Evolutionary conservation across 108 stramenopile genomes (phyloP), one percentile per base, ranked within the genome.

Genomic region (Schizochytrium sp.): DNA sequence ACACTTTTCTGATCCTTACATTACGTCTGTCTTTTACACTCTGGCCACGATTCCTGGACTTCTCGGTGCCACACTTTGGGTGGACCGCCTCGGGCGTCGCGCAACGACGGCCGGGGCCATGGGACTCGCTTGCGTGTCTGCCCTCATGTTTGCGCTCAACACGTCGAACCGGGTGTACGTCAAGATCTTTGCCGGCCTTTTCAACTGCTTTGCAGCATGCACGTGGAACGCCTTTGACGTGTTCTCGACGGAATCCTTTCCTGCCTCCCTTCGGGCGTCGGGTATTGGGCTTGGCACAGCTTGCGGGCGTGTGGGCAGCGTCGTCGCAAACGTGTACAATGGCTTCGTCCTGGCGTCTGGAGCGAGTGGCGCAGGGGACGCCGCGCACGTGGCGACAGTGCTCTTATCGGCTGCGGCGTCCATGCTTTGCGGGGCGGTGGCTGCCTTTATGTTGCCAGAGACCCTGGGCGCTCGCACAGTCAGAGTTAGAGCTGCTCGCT

Each of bases 171-270:
- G 76, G 0, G 6, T 28, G 45, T 83, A 53, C 51, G 76, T 83
- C 18, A 10, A 53, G 51, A 12, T 83, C 76, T 83, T 53, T 45
- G 76, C 76, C 6, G 76, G n/a, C 6, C 25, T 53, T 23, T 83
- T 83, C 28, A 83, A 83, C 76, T 47, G 48, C n/a, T 53, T 47
- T 53, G 76, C 76, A 12, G 76, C 76, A 6, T 83, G 76, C 28
- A 53, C 76, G 44, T 83, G 76, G 76, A 83, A 83, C 51, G 45
- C 76, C n/a, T 83, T 83, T 47, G 76, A 83, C 51, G 76, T 83
- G 8, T 83, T 83, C 23, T 83, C 76, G n/a, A 45, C 76, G 12
- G 76, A 83, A 45, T 53, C 51, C 5, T 53, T 83, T 12, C 76
- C 76, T 23, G 12, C 48, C 19, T 28, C n/a, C 0, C 51, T 83